Evolutionary conservation across 2,329 filamentous ascomycete genomes (phyloP).

Genomic region (Beauveria scarabaeidicola): DNA sequence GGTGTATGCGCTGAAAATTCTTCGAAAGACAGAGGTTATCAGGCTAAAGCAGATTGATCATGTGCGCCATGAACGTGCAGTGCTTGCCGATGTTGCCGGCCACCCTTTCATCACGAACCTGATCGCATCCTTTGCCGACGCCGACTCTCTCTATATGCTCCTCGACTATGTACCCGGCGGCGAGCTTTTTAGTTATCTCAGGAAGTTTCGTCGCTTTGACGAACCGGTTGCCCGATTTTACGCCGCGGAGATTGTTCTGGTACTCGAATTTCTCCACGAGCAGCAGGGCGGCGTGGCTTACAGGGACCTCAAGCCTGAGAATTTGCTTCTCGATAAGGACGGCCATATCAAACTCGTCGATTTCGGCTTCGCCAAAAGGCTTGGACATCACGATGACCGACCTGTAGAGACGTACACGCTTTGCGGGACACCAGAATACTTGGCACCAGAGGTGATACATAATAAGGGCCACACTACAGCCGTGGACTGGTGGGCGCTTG

Average conservation of each 20-base stretch:
- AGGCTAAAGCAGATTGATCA: conserved; percentile 81
- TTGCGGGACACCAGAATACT: conserved; percentile 76
- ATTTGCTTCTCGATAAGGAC: conserved; percentile 66
- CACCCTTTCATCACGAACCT: conserved; percentile 79
- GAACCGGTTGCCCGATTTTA: conserved; percentile 74
- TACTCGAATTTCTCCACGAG: conserved; percentile 74
- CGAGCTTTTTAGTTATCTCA: conserved; percentile 76
- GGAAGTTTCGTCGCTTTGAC: conserved; percentile 69
- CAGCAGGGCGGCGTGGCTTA: conserved; percentile 70
- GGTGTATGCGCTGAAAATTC: conserved; percentile 76
- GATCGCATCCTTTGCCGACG: conserved; percentile 70
- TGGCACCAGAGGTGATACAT: conserved; percentile 76
- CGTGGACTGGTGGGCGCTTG: conserved; percentile 83
- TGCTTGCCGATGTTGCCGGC: conserved; percentile 67
- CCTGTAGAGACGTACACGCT: conserved; percentile 69
- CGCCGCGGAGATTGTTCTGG: conserved; percentile 73
- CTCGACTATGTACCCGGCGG: conserved; percentile 78
- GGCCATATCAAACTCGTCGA: conserved; percentile 78
- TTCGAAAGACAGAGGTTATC: conserved; percentile 66
- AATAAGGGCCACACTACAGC: conserved; percentile 70
- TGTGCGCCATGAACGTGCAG: conserved; percentile 72
- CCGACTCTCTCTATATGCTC: conserved; percentile 72
- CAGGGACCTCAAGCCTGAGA: conserved; percentile 75
- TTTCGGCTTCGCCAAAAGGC: conserved; percentile 76
- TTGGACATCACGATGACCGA: conserved; percentile 46